These are phyloP conservation scores for Clonostachys rhizophaga DNA, from an alignment of 2,329 filamentous ascomycete species.

Conservation along the genomic window DNA sequence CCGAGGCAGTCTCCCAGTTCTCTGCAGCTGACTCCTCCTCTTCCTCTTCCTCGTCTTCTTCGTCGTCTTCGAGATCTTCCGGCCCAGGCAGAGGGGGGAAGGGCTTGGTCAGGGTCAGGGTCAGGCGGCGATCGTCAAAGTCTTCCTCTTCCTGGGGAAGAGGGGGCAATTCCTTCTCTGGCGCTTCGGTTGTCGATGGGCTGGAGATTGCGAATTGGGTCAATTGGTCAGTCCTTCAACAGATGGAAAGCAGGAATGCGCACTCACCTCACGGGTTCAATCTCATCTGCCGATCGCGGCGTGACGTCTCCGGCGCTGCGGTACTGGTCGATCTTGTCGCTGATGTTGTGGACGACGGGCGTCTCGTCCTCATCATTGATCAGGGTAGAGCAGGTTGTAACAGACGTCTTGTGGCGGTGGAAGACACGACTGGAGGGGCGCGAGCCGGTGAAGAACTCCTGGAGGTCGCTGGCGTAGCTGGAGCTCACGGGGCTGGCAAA, in stretches of 20 bases:
- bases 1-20: conserved; percentile 10
- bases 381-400: conserved; percentile 28
- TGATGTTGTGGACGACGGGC: not conserved
- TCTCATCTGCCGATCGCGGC: not conserved
- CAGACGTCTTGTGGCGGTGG: conserved; percentile 24
- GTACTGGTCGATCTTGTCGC: not conserved
- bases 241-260: not conserved
- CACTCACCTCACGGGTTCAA: not conserved
- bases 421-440: conserved; percentile 16
- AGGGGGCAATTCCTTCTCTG: conserved; percentile 4
- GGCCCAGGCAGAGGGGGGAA: too few relatives aligned
- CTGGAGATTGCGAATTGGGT: not conserved
- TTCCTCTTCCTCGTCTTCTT: not conserved
- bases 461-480: conserved; percentile 23
- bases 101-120: conserved; percentile 2
- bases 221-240: not conserved
- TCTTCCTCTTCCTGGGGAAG: conserved; percentile 1
- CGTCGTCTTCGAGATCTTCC: too few relatives aligned
- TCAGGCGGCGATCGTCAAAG: not conserved
- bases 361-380: conserved; percentile 27
- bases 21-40: too few relatives aligned
- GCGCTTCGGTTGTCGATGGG: conserved; percentile 4
- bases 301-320: not conserved
- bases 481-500: conserved; percentile 28
- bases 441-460: conserved; percentile 21